Percentiles rank a stretch among this genome's conserved stretches.
Conservation (phyloP, 2,329 filamentous ascomycete genomes). For the Diaporthe nobilis region DNA sequence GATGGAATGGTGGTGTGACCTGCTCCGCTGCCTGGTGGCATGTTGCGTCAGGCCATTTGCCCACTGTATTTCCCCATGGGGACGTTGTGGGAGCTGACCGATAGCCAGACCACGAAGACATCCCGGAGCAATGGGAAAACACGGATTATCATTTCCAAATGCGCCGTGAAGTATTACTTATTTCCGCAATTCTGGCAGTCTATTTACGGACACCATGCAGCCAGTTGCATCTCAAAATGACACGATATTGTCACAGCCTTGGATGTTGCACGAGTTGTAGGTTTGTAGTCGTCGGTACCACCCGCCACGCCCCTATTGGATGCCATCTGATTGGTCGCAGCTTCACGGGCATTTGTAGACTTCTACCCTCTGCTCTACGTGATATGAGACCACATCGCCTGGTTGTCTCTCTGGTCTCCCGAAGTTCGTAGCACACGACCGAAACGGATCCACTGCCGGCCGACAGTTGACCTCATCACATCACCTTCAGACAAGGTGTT, state of each 20-base stretch:
- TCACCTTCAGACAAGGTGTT: no score
- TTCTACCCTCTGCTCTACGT: neutral
- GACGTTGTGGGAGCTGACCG: neutral
- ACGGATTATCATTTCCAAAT: neutral
- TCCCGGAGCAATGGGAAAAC: constrained; percentile 18
- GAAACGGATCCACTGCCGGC: neutral
- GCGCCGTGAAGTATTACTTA: neutral
- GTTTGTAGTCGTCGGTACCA: neutral
- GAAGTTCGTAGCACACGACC: neutral
- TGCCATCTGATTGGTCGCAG: neutral
- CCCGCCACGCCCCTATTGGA: neutral
- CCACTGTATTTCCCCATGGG: constrained; percentile 31
- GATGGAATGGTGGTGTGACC: constrained; percentile 19
- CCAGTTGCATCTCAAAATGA: neutral
- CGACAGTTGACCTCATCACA: no score
- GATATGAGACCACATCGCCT: neutral
- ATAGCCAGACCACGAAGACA: constrained; percentile 12
- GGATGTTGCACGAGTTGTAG: neutral
- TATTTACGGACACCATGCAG: neutral
- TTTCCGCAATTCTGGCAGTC: neutral
- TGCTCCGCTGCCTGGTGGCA: constrained; percentile 1
- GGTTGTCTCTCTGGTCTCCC: neutral
- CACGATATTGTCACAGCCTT: neutral
- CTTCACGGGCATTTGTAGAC: neutral
- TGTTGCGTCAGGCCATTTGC: constrained; percentile 26